Evolutionary conservation across 768 basidiomycete genomes (phyloP).

Genomic region (Pulveroboletus sp.): DNA sequence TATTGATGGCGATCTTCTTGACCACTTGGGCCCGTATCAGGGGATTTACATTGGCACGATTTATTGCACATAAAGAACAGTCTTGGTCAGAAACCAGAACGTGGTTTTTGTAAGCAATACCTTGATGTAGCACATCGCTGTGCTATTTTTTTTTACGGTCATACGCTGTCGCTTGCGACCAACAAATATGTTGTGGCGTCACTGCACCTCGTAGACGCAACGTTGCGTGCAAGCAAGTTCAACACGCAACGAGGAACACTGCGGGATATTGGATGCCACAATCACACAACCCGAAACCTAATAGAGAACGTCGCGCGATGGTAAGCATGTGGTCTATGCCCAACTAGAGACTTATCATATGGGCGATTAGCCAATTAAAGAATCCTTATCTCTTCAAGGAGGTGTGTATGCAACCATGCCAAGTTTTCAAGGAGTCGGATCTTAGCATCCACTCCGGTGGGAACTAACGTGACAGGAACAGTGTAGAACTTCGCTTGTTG

Average conservation of each 20-base stretch:
- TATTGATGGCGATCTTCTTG: conserved; percentile 41
- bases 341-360: conserved; percentile 5
- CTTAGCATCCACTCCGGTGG: background rate
- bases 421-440: background rate
- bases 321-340: background rate
- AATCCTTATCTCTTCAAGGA: background rate
- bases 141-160: background rate
- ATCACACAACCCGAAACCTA: background rate
- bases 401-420: background rate
- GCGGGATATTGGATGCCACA: background rate
- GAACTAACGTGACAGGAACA: background rate
- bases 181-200: background rate
- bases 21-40: conserved; percentile 58
- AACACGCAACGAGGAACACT: too few relatives aligned
- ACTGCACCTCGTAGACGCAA: background rate
- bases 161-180: background rate
- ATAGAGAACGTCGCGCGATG: background rate
- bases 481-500: background rate
- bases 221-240: too few relatives aligned
- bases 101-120: background rate
- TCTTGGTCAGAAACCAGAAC: background rate
- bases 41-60: conserved; percentile 55
- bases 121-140: background rate
- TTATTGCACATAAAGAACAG: conserved; percentile 28
- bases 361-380: background rate